Conservation (phyloP, 345 rosid species). For the Citrus unshiu region DNA sequence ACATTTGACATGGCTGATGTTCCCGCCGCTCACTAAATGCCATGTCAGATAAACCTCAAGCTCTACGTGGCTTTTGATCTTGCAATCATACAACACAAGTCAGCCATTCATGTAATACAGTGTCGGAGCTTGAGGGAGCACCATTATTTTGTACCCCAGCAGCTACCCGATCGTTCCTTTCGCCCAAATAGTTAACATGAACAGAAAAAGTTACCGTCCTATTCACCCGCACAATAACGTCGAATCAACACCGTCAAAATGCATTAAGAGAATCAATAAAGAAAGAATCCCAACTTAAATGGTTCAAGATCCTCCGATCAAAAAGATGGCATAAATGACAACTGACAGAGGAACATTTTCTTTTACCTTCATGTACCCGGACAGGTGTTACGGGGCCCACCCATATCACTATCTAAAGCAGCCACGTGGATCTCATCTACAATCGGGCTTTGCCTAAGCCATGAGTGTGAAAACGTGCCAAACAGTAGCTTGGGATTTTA, state of each 20-base stretch:
- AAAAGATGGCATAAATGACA: background rate
- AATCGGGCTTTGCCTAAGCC: background rate
- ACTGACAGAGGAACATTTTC: background rate
- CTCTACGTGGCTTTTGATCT: too few species aligned
- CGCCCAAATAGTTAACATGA: background rate
- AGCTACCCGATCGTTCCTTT: background rate
- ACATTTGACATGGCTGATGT: background rate
- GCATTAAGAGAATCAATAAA: background rate
- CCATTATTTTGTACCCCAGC: background rate
- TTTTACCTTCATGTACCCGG: background rate
- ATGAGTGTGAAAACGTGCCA: conserved; percentile 7
- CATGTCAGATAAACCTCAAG: background rate
- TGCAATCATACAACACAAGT: background rate
- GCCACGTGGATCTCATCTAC: conserved; percentile 5
- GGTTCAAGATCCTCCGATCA: background rate
- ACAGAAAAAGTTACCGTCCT: background rate
- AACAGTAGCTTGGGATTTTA: background rate
- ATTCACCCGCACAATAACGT: background rate
- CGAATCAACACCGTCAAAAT: background rate
- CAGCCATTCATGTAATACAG: background rate
- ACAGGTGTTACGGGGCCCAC: background rate
- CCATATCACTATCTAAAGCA: background rate
- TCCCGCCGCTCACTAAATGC: background rate
- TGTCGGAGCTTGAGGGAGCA: background rate
- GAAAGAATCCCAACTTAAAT: background rate